Evolutionary conservation across 805 yeast species (phyloP), one percentile per base, ranked within the genome.

Genomic region (Cyberlindnera mrakii): DNA sequence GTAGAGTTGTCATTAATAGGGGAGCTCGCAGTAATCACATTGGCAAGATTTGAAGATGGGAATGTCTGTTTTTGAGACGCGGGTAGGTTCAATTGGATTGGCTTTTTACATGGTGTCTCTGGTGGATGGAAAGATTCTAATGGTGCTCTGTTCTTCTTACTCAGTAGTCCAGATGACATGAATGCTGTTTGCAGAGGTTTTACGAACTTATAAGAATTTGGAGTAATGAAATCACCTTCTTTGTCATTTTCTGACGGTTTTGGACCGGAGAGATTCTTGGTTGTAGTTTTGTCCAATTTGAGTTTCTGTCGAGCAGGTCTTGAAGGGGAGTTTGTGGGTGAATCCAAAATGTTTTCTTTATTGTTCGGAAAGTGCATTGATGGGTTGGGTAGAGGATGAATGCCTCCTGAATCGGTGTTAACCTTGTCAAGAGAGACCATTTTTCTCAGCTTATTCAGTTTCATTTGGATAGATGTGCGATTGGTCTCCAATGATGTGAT

Each of bases 121-220:
- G 85, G 85, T 53, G 80, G 76, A 14, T 50, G 46, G 30, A 68
- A 60, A 8, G 63, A 45, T 37, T 51, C 59, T 43, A 41, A 62
- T 57, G 60, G 53, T 59, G 67, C 66, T 62, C 62, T 63, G 36
- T 80, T 67, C 63, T 83, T 68, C 59, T 80, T 80, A 32, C 83
- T 77, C 46, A 81, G 62, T 30, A 87, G 65, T 0, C 96, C 96
- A 0, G 85, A 67, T 3, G 90, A 75, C 59, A 78, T 72, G 62
- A 87, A 87, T 14, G 93, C 96, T 0, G 90, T 82, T 59, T 86
- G 95, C 33, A 87, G 70, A 3, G 96, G 96, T 57, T 83, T 85
- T 18, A 85, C 93, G 38, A 78, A 76, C 49, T 78, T 75, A 62
- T 82, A 85, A 14, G 74, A 68, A 33, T 72, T 77, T 1, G 84